These are phyloP conservation scores for Biscutella auriculata DNA, from an alignment of 441 rosid species.

Conservation along the genomic window DNA sequence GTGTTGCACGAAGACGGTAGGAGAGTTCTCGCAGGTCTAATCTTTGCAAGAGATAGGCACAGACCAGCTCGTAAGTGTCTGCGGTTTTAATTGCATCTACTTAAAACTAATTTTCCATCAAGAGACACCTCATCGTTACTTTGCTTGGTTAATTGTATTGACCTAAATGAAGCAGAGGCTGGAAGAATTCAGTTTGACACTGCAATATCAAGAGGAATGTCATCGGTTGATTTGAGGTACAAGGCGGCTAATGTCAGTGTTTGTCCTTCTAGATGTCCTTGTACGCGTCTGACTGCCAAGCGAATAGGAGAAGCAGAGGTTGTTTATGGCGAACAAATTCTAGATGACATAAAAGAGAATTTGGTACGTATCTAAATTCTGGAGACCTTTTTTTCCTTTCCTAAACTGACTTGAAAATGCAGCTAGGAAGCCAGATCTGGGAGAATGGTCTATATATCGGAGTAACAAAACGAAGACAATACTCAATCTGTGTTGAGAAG, in stretches of 20 bases:
- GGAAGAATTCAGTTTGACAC: conserved; percentile 57
- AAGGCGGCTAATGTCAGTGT: conserved; percentile 48
- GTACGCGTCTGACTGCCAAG: conserved; percentile 60
- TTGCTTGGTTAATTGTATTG: not conserved
- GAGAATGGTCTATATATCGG: conserved; percentile 41
- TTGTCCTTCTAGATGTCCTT: not conserved
- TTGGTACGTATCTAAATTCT: conserved; percentile 27
- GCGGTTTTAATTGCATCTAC: not conserved
- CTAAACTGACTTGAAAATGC: conserved; percentile 15
- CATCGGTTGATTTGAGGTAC: conserved; percentile 47
- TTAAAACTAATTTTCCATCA: not conserved
- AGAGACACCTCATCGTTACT: not conserved
- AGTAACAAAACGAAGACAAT: conserved; percentile 46
- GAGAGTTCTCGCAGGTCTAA: conserved; percentile 36
- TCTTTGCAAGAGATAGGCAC: conserved; percentile 59
- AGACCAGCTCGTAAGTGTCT: conserved; percentile 40
- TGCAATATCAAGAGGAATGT: conserved; percentile 51
- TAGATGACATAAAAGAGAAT: conserved; percentile 37
- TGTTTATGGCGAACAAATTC: conserved; percentile 55
- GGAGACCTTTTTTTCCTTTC: not conserved
- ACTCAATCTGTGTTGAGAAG: conserved; percentile 43
- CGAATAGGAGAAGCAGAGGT: conserved; percentile 49
- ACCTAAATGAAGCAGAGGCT: conserved; percentile 29
- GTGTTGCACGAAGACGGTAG: conserved; percentile 5
- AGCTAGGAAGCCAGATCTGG: conserved; percentile 36